Evolutionary conservation across 2,329 filamentous ascomycete genomes (phyloP), one percentile per base, ranked within the genome.

Genomic region (Pestalotiopsis sp.): DNA sequence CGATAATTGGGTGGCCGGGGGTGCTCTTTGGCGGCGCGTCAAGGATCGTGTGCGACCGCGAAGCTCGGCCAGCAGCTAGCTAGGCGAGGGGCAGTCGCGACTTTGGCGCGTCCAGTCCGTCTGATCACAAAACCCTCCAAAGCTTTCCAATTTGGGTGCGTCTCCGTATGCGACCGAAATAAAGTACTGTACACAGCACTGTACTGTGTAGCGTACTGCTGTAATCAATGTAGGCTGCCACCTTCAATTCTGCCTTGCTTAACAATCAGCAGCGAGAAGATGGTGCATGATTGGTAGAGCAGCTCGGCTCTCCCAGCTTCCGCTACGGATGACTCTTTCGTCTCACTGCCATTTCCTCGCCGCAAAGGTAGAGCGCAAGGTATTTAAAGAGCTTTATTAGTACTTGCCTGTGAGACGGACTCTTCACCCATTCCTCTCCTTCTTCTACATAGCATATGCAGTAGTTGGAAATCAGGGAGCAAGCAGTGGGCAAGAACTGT

Each of bases 231-330:
- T 70, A 71, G 70, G 72, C 72, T 73, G 68, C 68, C 20, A 64
- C 39, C 59, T 20, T 52, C 52, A 67, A 74, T 67, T 75, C 73
- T 75, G 73, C 73, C 73, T 75, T 75, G 73, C 73, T 75, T 75
- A 75, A 73, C 71, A 75, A 74, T 73, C 72, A 69, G 63, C 38
- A 17, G 48, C 66, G 22, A 17, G 11, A 59, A n/a, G 40, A 11
- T 39, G 52, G 58, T 66, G 59, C 35, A 56, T 58, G 38, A 64
- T 64, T 73, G 70, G 64, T 71, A 71, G 67, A 20, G 26, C 64
- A 61, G 38, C 26, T 24, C 56, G 44, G 22, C 40, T 48, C 38
- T 24, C 26, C 22, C 24, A 35, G 22, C 13, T 58, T 35, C 22
- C 56, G 26, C 22, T 58, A 26, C 17, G 24, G 24, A 58, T 26